Percentiles rank a stretch among this genome's conserved stretches.
Evolutionary conservation across 768 basidiomycete species (phyloP).

Genomic region (Cystoderma amianthinum): DNA sequence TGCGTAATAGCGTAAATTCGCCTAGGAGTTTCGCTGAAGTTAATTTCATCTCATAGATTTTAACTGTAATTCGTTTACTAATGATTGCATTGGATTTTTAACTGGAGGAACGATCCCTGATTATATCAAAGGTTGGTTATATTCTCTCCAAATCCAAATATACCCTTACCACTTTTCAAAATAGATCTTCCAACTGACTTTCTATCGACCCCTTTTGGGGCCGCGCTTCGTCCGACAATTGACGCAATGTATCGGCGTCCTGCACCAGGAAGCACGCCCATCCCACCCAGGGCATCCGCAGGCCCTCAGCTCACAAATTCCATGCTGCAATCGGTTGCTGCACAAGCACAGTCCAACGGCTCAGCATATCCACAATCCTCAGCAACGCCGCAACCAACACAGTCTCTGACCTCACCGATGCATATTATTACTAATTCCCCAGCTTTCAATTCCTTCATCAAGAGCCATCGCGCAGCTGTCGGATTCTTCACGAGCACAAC

Average conservation of each 20-base stretch:
- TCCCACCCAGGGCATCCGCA: constrained; percentile 23
- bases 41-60: constrained; percentile 47
- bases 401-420: constrained; percentile 54
- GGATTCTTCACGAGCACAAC: constrained; percentile 75
- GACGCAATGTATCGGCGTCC: constrained; percentile 81
- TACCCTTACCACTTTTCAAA: background rate
- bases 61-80: constrained; percentile 94
- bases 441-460: constrained; percentile 61
- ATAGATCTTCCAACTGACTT: constrained; percentile 77
- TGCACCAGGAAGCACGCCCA: constrained; percentile 25
- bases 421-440: constrained; percentile 70
- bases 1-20: constrained; percentile 18
- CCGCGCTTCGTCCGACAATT: constrained; percentile 81
- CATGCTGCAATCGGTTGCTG: constrained; percentile 49
- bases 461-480: constrained; percentile 62
- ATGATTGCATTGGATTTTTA: constrained; percentile 80
- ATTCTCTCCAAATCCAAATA: background rate
- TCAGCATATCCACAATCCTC: constrained; percentile 9
- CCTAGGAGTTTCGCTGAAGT: background rate
- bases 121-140: constrained; percentile 69
- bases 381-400: constrained; percentile 24
- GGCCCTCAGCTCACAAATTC: constrained; percentile 45
- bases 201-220: constrained; percentile 85
- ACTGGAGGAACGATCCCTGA: constrained; percentile 77
- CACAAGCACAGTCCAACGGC: constrained; percentile 33